A percentile compares a stretch with the other conserved stretches of the same genome.
Evolutionary conservation across 2,329 filamentous ascomycete species (phyloP).

Genomic region (Pseudogymnoascus sp.): DNA sequence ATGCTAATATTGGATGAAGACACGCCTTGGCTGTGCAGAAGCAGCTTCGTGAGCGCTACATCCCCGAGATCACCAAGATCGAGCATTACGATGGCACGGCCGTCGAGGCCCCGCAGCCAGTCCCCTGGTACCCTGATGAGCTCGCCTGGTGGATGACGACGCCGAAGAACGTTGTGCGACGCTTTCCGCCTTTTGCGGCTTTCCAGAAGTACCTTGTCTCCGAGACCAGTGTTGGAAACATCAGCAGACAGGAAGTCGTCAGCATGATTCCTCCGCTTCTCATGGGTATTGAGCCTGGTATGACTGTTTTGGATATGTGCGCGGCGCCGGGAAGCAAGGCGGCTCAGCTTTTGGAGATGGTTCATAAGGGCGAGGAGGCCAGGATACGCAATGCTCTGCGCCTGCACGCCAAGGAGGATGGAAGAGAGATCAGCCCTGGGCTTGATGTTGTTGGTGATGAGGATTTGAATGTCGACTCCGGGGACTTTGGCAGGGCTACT

Average conservation of each 20-base stretch:
- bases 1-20: slow-evolving; percentile 37
- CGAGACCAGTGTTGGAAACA: slow-evolving; percentile 94
- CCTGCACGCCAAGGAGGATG: slow-evolving; percentile 55
- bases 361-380: slow-evolving; percentile 87
- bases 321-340: slow-evolving; percentile 97
- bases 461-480: slow-evolving; percentile 49
- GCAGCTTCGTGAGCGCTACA: slow-evolving; percentile 79
- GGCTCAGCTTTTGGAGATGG: slow-evolving; percentile 87
- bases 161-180: slow-evolving; percentile 89
- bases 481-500: slow-evolving; percentile 80
- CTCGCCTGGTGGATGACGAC: slow-evolving; percentile 98
- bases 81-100: slow-evolving; percentile 72
- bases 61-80: slow-evolving; percentile 83
- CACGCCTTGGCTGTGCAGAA: slow-evolving; percentile 91
- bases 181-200: slow-evolving; percentile 85
- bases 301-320: slow-evolving; percentile 92
- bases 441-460: slow-evolving; percentile 40
- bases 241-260: slow-evolving; percentile 93
- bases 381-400: slow-evolving; percentile 67
- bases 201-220: slow-evolving; percentile 98
- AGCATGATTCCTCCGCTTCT: slow-evolving; percentile 97
- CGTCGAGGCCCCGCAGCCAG: slow-evolving; percentile 74
- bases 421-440: slow-evolving; percentile 47
- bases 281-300: slow-evolving; percentile 83
- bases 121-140: slow-evolving; percentile 90